Base-by-base conservation (phyloP, 2,329 filamentous ascomycete genomes). In the Westerdykella aurantiaca region DNA sequence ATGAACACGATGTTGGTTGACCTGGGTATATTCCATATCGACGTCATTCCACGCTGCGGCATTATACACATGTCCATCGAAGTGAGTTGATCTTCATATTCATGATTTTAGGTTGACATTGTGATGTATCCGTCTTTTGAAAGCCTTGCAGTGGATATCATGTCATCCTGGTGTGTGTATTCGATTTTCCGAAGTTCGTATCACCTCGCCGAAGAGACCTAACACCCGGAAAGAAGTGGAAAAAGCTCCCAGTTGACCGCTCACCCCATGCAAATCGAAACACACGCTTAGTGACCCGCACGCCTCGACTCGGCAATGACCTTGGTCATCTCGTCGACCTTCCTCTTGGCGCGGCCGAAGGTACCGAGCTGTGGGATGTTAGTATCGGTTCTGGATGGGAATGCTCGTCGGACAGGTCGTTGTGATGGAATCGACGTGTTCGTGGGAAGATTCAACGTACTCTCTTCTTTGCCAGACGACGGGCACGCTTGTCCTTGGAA, bases 381-480 rank as follows among this genome's bases (percentile, higher is more conserved):
- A 68, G 63, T 55, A 43, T 41, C 37, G 41, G 43, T 37, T 47
- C 2, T 12, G 25, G 11, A 29, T 9, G 3, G 25, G 9, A 9
- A 12, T 31, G 22, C 2, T 21, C n/a, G 17, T 39, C 42, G 25
- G 11, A 23, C 44, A 17, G 41, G 38, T 33, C 31, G 34, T 37
- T 23, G 31, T 43, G 31, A 21, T 29, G n/a, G 23, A 39, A 38
- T n/a, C 34, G 41, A 21, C 38, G 29, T 50, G 14, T 29, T 29
- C 25, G 25, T 12, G 37, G 13, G 46, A 37, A 42, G 42, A 34
- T 45, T 21, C 43, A 48, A 81, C 85, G 62, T 82, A 91, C 86
- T 75, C 91, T 85, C 87, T 95, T 96, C 90, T 97, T 97, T 69
- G 91, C 91, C 69, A 96, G 87, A 85, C 96, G 96, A 66, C 91